Conservation (phyloP, 805 yeast species). For the Sugiyamaella mastotermitis region DNA sequence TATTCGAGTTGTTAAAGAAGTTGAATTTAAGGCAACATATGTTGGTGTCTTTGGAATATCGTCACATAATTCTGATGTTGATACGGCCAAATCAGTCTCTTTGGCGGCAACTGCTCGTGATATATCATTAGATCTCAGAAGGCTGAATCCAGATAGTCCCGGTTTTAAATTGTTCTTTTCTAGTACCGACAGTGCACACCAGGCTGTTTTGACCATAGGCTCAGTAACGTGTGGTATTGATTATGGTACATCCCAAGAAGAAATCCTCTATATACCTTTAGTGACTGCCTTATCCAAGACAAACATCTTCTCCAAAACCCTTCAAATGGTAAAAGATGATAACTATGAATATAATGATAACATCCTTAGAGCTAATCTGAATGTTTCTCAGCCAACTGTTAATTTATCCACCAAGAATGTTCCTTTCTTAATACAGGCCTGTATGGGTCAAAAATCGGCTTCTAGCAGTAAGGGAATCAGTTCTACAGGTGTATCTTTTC, state of each 20-base stretch:
- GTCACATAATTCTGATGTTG: constrained; percentile 4
- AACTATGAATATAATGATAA: constrained; percentile 22
- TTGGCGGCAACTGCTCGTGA: constrained; percentile 31
- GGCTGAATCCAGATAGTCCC: constrained; percentile 34
- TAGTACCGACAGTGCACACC: constrained; percentile 34
- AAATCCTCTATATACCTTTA: constrained; percentile 34
- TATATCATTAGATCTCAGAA: constrained; percentile 30
- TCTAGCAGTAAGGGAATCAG: not conserved
- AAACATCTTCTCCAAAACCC: constrained; percentile 30
- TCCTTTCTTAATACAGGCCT: constrained; percentile 26
- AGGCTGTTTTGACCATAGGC: constrained; percentile 30
- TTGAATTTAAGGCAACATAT: constrained; percentile 31
- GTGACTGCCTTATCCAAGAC: constrained; percentile 31
- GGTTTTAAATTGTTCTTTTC: constrained; percentile 34
- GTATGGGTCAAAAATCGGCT: constrained; percentile 1
- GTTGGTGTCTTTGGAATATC: constrained; percentile 29
- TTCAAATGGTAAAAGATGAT: constrained; percentile 25
- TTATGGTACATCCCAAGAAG: constrained; percentile 27
- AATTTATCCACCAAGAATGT: constrained; percentile 32
- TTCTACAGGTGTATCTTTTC: constrained; percentile 7
- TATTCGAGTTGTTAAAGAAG: constrained; percentile 31
- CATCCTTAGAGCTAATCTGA: constrained; percentile 27
- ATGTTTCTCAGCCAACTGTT: constrained; percentile 33
- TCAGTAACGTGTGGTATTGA: constrained; percentile 32
- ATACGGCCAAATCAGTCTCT: constrained; percentile 1